A percentile compares a stretch with the other conserved stretches of the same genome.
Conservation (phyloP, 2,329 filamentous ascomycete species). For the Cylindrodendrum hubeiense region DNA sequence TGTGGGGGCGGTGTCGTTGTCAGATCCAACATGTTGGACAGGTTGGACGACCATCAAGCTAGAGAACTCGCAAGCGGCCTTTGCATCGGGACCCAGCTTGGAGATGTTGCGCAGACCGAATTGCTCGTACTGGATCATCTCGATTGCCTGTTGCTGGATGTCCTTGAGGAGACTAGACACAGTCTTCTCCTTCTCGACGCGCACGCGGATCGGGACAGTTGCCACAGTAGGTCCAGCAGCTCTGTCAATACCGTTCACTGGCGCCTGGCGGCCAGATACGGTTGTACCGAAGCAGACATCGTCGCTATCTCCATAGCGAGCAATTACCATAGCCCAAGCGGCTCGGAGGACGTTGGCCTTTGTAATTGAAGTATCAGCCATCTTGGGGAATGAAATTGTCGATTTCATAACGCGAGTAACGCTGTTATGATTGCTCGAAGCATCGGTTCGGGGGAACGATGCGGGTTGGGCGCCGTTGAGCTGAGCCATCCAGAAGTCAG, state of each 20-base stretch:
- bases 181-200: constrained; percentile 42
- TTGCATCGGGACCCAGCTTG: constrained; percentile 19
- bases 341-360: constrained; percentile 44
- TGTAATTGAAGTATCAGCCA: constrained; percentile 10
- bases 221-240: constrained; percentile 51
- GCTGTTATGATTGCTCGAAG: constrained; percentile 59
- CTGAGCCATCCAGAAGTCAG: constrained; percentile 6
- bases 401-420: constrained; percentile 53
- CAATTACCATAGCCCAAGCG: constrained; percentile 64
- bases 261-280: constrained; percentile 52
- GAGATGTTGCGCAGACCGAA: constrained; percentile 39
- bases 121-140: constrained; percentile 37
- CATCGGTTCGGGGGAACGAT: constrained; percentile 55
- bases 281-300: constrained; percentile 59
- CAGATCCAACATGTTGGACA: neutral
- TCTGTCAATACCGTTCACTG: constrained; percentile 35
- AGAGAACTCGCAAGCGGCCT: constrained; percentile 41
- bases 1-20: neutral
- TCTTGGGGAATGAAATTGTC: neutral
- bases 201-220: constrained; percentile 56
- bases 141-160: constrained; percentile 29
- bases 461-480: constrained; percentile 45
- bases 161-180: constrained; percentile 24
- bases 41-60: constrained; percentile 47
- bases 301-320: constrained; percentile 55